Conservation (phyloP, 2,329 filamentous ascomycete species). For the Penicillium sp. region DNA sequence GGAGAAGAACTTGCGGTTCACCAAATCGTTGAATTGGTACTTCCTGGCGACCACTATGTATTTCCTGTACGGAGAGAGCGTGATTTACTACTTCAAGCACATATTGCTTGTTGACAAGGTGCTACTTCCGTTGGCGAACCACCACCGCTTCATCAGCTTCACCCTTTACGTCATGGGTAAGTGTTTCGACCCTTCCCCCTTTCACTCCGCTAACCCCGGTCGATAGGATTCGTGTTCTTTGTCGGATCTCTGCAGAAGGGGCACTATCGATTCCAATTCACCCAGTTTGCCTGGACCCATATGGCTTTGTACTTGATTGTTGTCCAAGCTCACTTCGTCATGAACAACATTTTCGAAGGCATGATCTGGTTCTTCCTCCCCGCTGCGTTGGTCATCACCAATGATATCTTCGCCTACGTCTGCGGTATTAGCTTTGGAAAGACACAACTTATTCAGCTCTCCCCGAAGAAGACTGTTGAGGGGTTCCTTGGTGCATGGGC, state of each 20-base stretch:
- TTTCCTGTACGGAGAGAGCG: conserved; percentile 96
- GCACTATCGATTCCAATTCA: conserved; percentile 98
- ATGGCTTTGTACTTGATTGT: conserved; percentile 99
- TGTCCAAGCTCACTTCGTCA: conserved; percentile 96
- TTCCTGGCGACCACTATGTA: conserved; percentile 99
- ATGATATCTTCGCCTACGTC: conserved; percentile 97
- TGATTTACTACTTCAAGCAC: conserved; percentile 99
- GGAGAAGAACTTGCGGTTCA: conserved; percentile 85
- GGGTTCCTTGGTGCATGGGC: conserved; percentile 95
- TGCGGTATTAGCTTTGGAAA: conserved; percentile 96
- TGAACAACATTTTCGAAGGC: conserved; percentile 99
- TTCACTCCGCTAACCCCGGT: conserved; percentile 9
- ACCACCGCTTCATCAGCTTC: conserved; percentile 98
- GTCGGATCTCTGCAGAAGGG: conserved; percentile 91
- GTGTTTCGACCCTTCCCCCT: conserved; percentile 29
- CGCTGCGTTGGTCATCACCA: conserved; percentile 91
- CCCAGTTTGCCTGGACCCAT: conserved; percentile 98
- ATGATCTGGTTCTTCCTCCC: conserved; percentile 99
- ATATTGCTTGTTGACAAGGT: conserved; percentile 93
- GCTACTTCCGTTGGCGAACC: conserved; percentile 86
- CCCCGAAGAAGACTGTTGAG: conserved; percentile 98
- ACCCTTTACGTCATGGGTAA: conserved; percentile 94
- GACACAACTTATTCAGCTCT: conserved; percentile 95
- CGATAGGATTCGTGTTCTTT: conserved; percentile 91
- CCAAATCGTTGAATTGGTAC: conserved; percentile 98